Evolutionary conservation across 257 asterid species (phyloP), one percentile per base, ranked within the genome.

Genomic region (Capsicum rhomboideum): DNA sequence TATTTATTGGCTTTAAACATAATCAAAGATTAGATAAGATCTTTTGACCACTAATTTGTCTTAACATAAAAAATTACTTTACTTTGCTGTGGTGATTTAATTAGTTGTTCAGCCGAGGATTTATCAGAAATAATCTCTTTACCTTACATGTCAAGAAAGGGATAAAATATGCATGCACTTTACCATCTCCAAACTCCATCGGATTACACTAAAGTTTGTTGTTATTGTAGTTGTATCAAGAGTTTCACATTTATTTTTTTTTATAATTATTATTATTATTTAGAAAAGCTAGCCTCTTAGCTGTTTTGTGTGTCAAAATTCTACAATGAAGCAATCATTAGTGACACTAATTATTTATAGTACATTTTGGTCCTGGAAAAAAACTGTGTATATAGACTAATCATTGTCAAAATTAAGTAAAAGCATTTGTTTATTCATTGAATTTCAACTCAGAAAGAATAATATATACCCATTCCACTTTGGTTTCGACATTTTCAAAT

Each of bases 41-140:
- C 81, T 75, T n/a, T 75, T 75, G 81, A 75, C 81, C 81, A 49
- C 61, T 75, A 75, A 75, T 7, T 49, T 75, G 61, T 75, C 61
- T 49, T 49, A 75, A 75, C 10, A 23, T 13, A 68, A 75, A 49
- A 49, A 1, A 49, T 74, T 64, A 74, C 8, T 74, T 75, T 49
- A 49, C 59, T 23, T 74, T 14, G 80, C 10, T 9, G 58, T 72
- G 79, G 40, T 44, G 42, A 46, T 46, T 7, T 74, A 23, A 46
- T 46, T 46, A 44, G 44, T 44, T 34, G 44, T 40, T 40, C 0
- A 40, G 5, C 8, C 1, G 44, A 40, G 9, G 8, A 40, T 40
- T 6, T 40, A 40, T 40, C 44, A 40, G 0, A 40, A 40, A 40
- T 40, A 40, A 40, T 34, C 40, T 34, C n/a, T n/a, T n/a, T n/a